Evolutionary conservation across 129 eudicot species (phyloP).

Genomic region (carrot (Daucus carota)): DNA sequence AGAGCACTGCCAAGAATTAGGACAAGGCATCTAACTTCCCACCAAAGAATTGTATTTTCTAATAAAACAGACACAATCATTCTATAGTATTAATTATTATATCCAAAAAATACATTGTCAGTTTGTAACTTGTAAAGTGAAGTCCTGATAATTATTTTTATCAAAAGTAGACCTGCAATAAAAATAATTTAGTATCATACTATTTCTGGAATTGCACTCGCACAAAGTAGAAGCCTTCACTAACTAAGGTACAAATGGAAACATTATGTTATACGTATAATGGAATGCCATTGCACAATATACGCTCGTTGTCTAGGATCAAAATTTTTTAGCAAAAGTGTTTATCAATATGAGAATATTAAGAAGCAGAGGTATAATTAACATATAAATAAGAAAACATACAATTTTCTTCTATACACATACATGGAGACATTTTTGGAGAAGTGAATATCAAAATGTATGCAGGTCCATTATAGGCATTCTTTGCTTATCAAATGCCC

Average conservation of each 20-base stretch:
- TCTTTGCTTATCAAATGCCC: conserved; percentile 7
- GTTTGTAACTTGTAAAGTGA: no score
- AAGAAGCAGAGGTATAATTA: neutral
- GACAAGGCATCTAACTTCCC: neutral
- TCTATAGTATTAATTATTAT: neutral
- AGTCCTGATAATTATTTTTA: no score
- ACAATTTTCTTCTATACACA: neutral
- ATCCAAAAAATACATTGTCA: no score
- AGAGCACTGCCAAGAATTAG: conserved; percentile 11
- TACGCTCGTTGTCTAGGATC: neutral
- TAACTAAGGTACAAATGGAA: neutral
- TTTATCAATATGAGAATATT: neutral
- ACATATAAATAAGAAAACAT: neutral
- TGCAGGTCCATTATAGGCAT: conserved; percentile 2
- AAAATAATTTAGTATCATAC: neutral
- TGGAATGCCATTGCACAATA: neutral
- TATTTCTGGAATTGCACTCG: neutral
- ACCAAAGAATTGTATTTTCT: neutral
- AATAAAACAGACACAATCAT: neutral
- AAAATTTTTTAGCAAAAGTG: neutral
- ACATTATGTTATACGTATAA: no score
- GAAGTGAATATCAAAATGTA: neutral
- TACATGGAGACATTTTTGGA: neutral
- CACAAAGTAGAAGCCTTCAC: neutral
- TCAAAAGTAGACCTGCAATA: neutral